phyloP scores from a whole-genome alignment of 2,329 filamentous ascomycete species.

The Pochonia chlamydosporia region DNA sequence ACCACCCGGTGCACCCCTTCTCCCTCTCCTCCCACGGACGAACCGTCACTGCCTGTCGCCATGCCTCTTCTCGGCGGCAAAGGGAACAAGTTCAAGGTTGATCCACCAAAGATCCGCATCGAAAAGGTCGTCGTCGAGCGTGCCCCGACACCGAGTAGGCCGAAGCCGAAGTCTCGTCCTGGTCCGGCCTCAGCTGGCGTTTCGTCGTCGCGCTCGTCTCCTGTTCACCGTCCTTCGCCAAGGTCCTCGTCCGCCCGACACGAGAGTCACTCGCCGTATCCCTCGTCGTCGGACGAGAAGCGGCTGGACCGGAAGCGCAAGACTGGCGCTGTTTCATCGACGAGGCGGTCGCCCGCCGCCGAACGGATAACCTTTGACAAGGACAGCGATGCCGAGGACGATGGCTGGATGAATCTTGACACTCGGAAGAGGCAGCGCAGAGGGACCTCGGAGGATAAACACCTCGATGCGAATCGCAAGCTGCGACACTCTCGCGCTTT shows the following conservation, averaged over 20 bases:
- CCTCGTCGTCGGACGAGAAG: slow-evolving; percentile 33
- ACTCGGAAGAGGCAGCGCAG: slow-evolving; percentile 43
- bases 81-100: slow-evolving; percentile 44
- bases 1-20: background rate
- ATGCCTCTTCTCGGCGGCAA: slow-evolving; percentile 38
- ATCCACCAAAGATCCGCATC: slow-evolving; percentile 44
- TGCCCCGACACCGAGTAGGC: slow-evolving; percentile 28
- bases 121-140: slow-evolving; percentile 44
- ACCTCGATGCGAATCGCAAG: slow-evolving; percentile 40
- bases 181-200: slow-evolving; percentile 14
- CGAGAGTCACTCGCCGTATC: slow-evolving; percentile 37
- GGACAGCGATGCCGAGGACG: slow-evolving; percentile 45
- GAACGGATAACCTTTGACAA: slow-evolving; percentile 45
- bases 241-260: slow-evolving; percentile 29
- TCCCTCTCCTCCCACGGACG: background rate
- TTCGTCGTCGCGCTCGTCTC: slow-evolving; percentile 25
- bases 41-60: too few species aligned
- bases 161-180: slow-evolving; percentile 27
- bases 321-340: slow-evolving; percentile 24
- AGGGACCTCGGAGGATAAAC: slow-evolving; percentile 31
- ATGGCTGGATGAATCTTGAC: slow-evolving; percentile 45
- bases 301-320: slow-evolving; percentile 44
- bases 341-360: slow-evolving; percentile 35
- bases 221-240: slow-evolving; percentile 33
- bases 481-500: slow-evolving; percentile 41